Conservation (phyloP, 345 rosid genomes). For the Aquilaria malaccensis region DNA sequence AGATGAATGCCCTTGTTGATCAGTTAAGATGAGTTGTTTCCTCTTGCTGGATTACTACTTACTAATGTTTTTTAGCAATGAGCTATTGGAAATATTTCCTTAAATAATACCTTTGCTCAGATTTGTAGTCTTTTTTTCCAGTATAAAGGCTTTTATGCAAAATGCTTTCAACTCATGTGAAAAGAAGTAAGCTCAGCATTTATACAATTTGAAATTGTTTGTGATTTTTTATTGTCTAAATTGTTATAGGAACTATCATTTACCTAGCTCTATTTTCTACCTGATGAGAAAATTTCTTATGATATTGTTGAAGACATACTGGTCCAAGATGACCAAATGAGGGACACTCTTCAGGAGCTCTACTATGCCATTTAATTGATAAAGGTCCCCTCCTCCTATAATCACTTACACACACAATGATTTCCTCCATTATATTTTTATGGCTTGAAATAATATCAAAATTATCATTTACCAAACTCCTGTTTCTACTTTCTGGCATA, state of each 20-base stretch:
- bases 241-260: not conserved
- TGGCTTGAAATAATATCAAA: too few species aligned
- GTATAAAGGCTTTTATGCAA: constrained; percentile 68
- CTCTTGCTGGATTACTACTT: not conserved
- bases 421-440: not conserved
- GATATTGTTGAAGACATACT: constrained; percentile 79
- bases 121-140: constrained; percentile 83
- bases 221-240: not conserved
- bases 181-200: constrained; percentile 66
- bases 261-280: not conserved
- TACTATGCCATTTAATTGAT: constrained; percentile 87
- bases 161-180: constrained; percentile 66
- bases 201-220: not conserved
- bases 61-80: constrained; percentile 11
- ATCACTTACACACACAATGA: not conserved
- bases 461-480: too few species aligned
- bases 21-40: constrained; percentile 42
- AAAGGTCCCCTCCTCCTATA: constrained; percentile 36
- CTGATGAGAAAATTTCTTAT: constrained; percentile 44
- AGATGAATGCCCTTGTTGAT: constrained; percentile 84
- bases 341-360: constrained; percentile 74
- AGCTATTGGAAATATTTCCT: not conserved
- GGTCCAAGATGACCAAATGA: constrained; percentile 63
- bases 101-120: constrained; percentile 23
- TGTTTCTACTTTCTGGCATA: not conserved